Evolutionary conservation across 805 yeast genomes (phyloP), one percentile per base, ranked within the genome.

Genomic region (Isabelozyma gotoi): DNA sequence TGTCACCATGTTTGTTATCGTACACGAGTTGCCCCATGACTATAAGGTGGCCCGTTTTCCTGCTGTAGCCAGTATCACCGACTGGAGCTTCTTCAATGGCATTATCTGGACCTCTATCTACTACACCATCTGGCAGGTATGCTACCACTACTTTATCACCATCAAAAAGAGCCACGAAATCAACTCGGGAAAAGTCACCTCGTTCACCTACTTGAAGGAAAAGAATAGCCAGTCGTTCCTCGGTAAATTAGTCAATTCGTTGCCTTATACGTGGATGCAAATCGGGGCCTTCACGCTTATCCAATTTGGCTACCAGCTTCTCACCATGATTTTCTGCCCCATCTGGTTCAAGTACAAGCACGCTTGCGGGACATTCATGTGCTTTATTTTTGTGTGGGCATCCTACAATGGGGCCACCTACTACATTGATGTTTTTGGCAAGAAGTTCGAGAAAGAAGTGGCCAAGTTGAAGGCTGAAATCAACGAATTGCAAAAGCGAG

Each of bases 351-450:
- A 76, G 36, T 78, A 82, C 60, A 83, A 84, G 55, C 65, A 68
- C 36, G 78, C 87, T 2, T 88, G 94, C 19, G 79, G 84, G 0
- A 50, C 73, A 0, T 91, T 90, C 57, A 74, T 92, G 49, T 65
- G 80, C 2, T 73, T 77, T 40, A 88, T 92, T n/a, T 90, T 91
- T 53, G 62, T 82, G 37, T 76, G 80, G 61, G 95, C 98, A 1
- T 74, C 90, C 34, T 89, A 85, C 61, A 91, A 94, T 52, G 99
- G 99, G 20, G 99, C 98, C 2, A 88, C 96, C 0, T 92, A 88
- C 60, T 92, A 92, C 62, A 76, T 94, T 44, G 98, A 92, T 56
- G 84, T 85, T 40, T 94, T 90, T 65, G 98, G 98, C 16, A 85
- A 83, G 60, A 78, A 91, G 50, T 83, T 90, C 57, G 96, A 90